Base-by-base conservation (phyloP, 345 rosid genomes). In the Lepidium aucheri region DNA sequence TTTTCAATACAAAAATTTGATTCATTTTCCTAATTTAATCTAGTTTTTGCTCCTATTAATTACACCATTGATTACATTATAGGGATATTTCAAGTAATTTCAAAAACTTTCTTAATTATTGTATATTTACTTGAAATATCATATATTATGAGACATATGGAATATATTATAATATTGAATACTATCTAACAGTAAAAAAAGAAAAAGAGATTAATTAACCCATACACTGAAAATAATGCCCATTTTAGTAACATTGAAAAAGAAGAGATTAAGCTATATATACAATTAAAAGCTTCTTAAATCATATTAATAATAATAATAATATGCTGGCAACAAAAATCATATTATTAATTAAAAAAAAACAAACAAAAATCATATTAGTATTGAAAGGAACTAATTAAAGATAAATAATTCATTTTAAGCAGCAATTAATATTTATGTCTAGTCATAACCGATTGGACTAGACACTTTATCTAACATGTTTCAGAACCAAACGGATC, bases 401-500 rank as follows among this genome's bases (percentile, higher is more conserved):
- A 53, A 35, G 26, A 59, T 38, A 32, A 15, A 26, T 26, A 26
- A 15, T 16, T 52, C 14, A 53, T 34, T 67, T 52, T 52, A 66
- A 51, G 45, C 32, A 39, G 39, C 45, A 44, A 36, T 60, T 60
- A 67, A 47, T 53, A 73, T 42, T 28, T 44, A 36, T 41, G 32
- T 60, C 53, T 67, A 60, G 40, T 67, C 73, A 14, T 52, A 74
- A 74, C 68, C 36, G 12, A 38, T 26, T 33, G 53, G 73, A 74
- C 60, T 36, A 60, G 73, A 73, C 73, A 14, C 46, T 74, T 53
- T 58, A 74, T 60, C 77, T 53, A 60, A 53, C 58, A 59, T 34
- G 47, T 59, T 49, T 34, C 47, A 34, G 39, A 50, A 58, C 47
- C 40, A 51, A 50, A 59, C 13, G 55, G 33, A 44, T 59, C 50